Base-by-base conservation (phyloP, 345 rosid genomes). In the Laguncularia racemosa region DNA sequence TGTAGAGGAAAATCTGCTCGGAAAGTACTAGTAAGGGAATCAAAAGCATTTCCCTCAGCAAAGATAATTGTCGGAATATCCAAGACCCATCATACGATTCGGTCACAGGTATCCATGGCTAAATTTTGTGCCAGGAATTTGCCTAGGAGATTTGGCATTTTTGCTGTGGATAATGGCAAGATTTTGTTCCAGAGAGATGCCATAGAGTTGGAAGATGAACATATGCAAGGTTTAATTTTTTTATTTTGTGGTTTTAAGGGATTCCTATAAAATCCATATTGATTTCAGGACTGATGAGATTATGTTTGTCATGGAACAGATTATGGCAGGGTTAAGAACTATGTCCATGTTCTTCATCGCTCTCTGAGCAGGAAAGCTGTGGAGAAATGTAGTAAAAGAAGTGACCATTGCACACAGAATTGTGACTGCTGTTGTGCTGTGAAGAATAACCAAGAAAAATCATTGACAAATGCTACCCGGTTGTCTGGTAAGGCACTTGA, bases 61-160 rank as follows among this genome's bases (percentile, higher is more conserved):
- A 82, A 80, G 77, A 28, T 92, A 46, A 65, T 92, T 43, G 71
- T 89, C 4, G 98, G 98, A 48, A 74, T 76, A 3, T 83, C 95
- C 20, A 83, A 78, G 65, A 48, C 58, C 20, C 74, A 61, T 63
- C 87, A 69, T 26, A 64, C 72, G 3, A 78, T 86, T 47, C 79
- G 78, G 46, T 83, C 98, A 1, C 76, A 89, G 8, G 70, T 74
- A 21, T 77, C 86, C 0, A 73, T 87, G 40, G 98, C 97, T 11
- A 92, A 92, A 73, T 89, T 73, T 55, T 92, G 97, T 61, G 85
- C 95, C 1, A 80, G 72, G 66, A 86, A 84, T 67, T 80, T 92
- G 71, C 16, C 89, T 1, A 81, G 69, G 56, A 64, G 61, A 71
- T 78, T 70, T 59, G 76, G 78, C 0, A 86, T 92, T 60, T 80